Conservation (phyloP, 805 yeast genomes). For the Teunomyces pallodes region DNA sequence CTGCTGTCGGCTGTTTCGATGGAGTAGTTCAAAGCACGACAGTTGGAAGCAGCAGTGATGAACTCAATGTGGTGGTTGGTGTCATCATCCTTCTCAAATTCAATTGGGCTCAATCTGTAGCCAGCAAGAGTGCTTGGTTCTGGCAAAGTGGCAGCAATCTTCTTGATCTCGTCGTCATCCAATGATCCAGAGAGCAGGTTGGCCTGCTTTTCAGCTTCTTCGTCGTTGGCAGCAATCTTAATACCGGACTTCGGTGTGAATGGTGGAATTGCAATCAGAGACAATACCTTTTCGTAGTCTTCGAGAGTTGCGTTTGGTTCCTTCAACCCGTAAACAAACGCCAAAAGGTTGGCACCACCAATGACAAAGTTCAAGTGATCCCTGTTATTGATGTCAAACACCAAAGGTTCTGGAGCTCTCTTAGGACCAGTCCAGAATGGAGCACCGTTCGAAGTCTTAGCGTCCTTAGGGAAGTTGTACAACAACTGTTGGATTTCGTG, state of each 20-base stretch:
- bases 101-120: slow-evolving; percentile 82
- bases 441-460: slow-evolving; percentile 83
- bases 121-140: slow-evolving; percentile 87
- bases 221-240: slow-evolving; percentile 79
- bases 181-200: slow-evolving; percentile 32
- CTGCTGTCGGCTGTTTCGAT: slow-evolving; percentile 86
- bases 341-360: slow-evolving; percentile 89
- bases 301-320: slow-evolving; percentile 58
- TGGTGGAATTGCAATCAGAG: slow-evolving; percentile 41
- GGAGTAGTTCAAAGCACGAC: slow-evolving; percentile 88
- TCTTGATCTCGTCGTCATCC: slow-evolving; percentile 64
- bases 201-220: slow-evolving; percentile 85
- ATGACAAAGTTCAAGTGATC: slow-evolving; percentile 82
- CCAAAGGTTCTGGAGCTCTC: slow-evolving; percentile 88
- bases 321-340: slow-evolving; percentile 84
- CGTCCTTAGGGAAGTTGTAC: slow-evolving; percentile 93
- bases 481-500: slow-evolving; percentile 87
- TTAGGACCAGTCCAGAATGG: slow-evolving; percentile 99
- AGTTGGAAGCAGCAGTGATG: slow-evolving; percentile 91
- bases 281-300: slow-evolving; percentile 55
- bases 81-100: slow-evolving; percentile 98
- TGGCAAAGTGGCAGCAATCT: slow-evolving; percentile 77
- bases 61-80: slow-evolving; percentile 95
- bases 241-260: slow-evolving; percentile 76
- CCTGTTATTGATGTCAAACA: slow-evolving; percentile 68